Conservation (phyloP, 2,329 filamentous ascomycete genomes). For the Xylariomycetidae sp. region DNA sequence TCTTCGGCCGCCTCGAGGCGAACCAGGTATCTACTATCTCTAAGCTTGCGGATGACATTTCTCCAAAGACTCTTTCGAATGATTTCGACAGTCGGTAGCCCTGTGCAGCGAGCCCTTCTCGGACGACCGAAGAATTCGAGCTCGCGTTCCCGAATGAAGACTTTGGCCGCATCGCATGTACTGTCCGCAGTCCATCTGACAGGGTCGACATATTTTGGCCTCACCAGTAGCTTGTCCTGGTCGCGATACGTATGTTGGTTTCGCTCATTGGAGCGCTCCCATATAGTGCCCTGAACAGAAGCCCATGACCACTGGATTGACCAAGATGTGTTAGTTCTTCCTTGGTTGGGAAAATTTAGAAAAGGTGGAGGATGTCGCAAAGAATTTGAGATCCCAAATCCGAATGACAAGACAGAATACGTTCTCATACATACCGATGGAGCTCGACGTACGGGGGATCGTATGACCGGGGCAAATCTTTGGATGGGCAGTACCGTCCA, state of each 20-base stretch:
- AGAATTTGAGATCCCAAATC: not conserved
- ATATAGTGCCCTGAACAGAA: conserved; percentile 11
- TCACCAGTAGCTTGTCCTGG: conserved; percentile 12
- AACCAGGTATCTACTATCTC: conserved; percentile 5
- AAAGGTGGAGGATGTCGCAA: conserved; percentile 15
- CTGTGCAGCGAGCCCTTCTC: conserved; percentile 8
- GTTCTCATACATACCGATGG: no score
- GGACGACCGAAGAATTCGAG: conserved; percentile 15
- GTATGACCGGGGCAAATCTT: not conserved
- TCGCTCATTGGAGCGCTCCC: not conserved
- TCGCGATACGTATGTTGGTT: conserved; percentile 5
- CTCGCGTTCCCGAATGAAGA: conserved; percentile 13
- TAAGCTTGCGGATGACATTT: not conserved
- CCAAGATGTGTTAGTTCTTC: no score
- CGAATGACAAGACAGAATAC: no score
- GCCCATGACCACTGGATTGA: conserved; percentile 24
- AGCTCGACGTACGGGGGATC: conserved; percentile 2
- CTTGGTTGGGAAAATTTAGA: no score
- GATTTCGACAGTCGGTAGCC: not conserved
- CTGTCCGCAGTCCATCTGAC: conserved; percentile 11
- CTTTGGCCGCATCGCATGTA: conserved; percentile 10
- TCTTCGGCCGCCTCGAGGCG: conserved; percentile 1
- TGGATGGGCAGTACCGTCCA: not conserved
- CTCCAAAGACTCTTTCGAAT: not conserved
- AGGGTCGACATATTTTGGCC: conserved; percentile 1